Conservation (phyloP, 2,329 filamentous ascomycete species). For the Colletotrichum musicola region DNA sequence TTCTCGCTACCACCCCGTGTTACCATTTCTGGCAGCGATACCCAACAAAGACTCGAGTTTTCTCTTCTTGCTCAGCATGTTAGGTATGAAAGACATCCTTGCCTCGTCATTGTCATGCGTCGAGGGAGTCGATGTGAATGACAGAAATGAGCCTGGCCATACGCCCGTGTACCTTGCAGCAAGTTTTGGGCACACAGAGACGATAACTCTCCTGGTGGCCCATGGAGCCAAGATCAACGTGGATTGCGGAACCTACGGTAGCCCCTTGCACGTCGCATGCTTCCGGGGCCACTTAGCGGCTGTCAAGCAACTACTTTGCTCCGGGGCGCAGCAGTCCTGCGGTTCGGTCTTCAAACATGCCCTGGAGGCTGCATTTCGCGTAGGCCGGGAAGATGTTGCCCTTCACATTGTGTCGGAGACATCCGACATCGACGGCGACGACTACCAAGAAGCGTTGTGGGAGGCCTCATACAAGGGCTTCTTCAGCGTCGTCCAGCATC, state of each 20-base stretch:
- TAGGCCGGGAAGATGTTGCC: background rate
- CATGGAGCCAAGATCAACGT: background rate
- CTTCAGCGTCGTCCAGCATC: background rate
- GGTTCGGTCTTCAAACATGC: background rate
- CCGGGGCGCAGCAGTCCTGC: background rate
- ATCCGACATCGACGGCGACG: background rate
- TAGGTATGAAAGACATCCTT: background rate
- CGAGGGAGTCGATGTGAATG: background rate
- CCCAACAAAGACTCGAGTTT: fast-evolving
- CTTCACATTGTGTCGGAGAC: background rate
- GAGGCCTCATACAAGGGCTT: background rate
- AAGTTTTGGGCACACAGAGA: background rate
- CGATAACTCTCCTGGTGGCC: fast-evolving
- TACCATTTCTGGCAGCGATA: background rate
- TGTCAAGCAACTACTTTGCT: background rate
- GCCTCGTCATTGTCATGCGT: background rate
- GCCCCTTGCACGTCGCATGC: background rate
- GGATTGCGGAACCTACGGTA: background rate
- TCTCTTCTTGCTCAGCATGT: background rate
- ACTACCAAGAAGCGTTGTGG: background rate
- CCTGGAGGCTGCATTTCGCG: background rate
- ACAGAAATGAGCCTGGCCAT: background rate
- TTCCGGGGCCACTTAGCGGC: background rate
- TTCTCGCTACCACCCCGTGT: background rate
- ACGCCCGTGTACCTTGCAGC: background rate